Evolutionary conservation across 441 rosid species (phyloP), one percentile per base, ranked within the genome.

Genomic region (Euphorbia celastroides): DNA sequence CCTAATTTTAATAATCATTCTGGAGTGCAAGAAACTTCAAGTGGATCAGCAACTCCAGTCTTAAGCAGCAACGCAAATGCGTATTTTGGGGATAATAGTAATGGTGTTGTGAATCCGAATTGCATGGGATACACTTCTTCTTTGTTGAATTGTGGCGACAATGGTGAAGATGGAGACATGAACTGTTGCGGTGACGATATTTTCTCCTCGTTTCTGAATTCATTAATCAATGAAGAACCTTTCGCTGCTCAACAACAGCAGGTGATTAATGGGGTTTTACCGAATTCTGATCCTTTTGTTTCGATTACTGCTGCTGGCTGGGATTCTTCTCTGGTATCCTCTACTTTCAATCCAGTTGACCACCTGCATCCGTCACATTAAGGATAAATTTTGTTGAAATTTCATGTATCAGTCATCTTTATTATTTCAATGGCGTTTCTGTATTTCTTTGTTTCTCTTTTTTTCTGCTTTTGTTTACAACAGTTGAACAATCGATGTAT

Each of bases 141-240:
- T n/a, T 63, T 78, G 68, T 69, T 52, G 27, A 74, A 60, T 52
- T 51, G 26, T 38, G 3, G 32, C 17, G 73, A 60, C 17, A 60
- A 52, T 52, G 77, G 72, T 60, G 86, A 73, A 23, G 79, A 76
- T 48, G 83, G 71, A 23, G 88, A 82, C 58, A 62, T 78, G 69
- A 79, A 82, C 59, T 78, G 69, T 70, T 69, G 80, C 8, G 73
- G 62, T n/a, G 92, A 89, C n/a, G 90, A 86, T 60, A 66, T 78
- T 41, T 84, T 88, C 73, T 85, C 89, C 1, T 82, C 86, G 5
- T 88, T 86, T 78, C 81, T 89, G 59, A 81, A 85, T 78, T 86
- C 92, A 2, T 77, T 89, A 44, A 86, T 89, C 73, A 82, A 86
- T 41, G 92, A 85, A 61, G 92, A 85, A 62, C 82, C 79, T 66